Base-by-base conservation (phyloP, 1,284 basidiomycete species). In the Tylopilus sp. region DNA sequence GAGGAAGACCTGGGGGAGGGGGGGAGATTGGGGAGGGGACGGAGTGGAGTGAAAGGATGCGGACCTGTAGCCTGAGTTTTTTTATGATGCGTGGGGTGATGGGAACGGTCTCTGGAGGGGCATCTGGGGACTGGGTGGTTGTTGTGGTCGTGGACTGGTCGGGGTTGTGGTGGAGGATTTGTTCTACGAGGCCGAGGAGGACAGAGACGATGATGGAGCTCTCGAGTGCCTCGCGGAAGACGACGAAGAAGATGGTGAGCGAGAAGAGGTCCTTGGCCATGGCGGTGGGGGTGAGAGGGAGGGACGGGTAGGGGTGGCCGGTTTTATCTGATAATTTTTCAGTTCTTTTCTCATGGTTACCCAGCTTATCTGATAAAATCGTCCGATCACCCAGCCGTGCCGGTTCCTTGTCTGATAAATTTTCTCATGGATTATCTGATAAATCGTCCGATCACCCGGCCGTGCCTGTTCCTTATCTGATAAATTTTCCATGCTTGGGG, bases 151-250 rank as follows among this genome's bases (percentile, higher is more conserved):
- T 21, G 21, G 16, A 10, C 12, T 23, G 4, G n/a, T 9, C 6
- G 7, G 47, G 9, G 34, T 50, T 50, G 2, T 75, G 71, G 55
- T 77, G 63, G 2, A 84, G 75, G 57, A 94, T 82, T 60, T 92
- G 89, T 59, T 92, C 81, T 41, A 89, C 84, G 56, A 95, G 82
- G 55, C 88, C 83, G 35, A 94, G 82, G 44, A 96, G 79, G 53
- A 93, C 89, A 9, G 90, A 89, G 70, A 94, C 72, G 75, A 95
- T 91, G 71, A 95, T 87, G 44, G 82, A 84, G 8, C 90, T 89
- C 73, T 96, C 92, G 55, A 96, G 78, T 2, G 89, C 86, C 76
- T 96, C 92, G 55, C 92, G 81, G 59, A 94, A 89, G 62, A 91
- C 81, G 67, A 93, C 91, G 77, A 94, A 90, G 73, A 90, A 92